These are phyloP conservation scores for Plasmodium knowlesi DNA, from an alignment of 169 alveolate species.

Conservation along the genomic window DNA sequence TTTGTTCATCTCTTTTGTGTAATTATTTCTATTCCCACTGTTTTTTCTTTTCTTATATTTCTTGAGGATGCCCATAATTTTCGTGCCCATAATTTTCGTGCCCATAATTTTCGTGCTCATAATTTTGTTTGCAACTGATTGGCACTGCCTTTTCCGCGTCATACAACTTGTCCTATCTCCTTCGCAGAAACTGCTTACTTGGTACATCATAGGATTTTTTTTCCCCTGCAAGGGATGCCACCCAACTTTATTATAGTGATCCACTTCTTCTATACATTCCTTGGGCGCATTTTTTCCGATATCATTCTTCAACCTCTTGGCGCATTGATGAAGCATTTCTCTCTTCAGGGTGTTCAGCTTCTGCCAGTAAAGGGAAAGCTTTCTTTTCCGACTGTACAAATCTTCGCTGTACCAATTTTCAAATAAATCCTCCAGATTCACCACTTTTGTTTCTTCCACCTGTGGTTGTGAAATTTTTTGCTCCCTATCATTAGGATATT, in stretches of 20 bases:
- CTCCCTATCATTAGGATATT: neutral
- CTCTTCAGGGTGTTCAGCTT: conserved; percentile 22
- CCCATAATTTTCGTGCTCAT: conserved; percentile 19
- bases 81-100: conserved; percentile 25
- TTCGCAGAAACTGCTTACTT: neutral
- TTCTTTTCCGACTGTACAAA: neutral
- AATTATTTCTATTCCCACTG: conserved; percentile 51
- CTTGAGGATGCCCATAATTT: conserved; percentile 8
- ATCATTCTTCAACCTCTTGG: neutral
- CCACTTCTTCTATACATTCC: neutral
- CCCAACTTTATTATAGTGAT: neutral
- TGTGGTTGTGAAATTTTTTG: neutral
- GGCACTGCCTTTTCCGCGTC: neutral
- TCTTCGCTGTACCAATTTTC: conserved; percentile 23
- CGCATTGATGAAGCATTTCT: conserved; percentile 19
- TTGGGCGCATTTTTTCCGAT: neutral
- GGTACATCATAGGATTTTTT: neutral
- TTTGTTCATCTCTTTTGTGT: conserved; percentile 45
- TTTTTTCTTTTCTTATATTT: conserved; percentile 45
- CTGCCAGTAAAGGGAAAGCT: conserved; percentile 10
- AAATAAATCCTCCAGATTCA: conserved; percentile 14
- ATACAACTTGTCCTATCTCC: neutral
- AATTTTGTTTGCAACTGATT: conserved; percentile 13
- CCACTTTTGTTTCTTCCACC: neutral
- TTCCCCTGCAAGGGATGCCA: neutral